Evolutionary conservation across 2,329 filamentous ascomycete species (phyloP).

Genomic region (Balansia obtecta): DNA sequence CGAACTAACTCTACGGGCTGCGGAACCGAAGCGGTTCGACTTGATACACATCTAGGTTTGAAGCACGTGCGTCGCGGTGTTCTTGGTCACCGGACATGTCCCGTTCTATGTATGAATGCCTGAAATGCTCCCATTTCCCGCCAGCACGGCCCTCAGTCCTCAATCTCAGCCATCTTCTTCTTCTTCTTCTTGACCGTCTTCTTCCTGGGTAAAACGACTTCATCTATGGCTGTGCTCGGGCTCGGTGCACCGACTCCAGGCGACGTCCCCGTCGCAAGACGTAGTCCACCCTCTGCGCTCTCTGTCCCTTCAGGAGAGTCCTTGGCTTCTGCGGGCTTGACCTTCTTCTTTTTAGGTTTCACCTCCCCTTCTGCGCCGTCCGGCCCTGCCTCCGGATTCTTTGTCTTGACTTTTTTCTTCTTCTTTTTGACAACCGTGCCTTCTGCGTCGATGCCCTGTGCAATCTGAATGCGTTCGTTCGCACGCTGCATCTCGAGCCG

Average conservation of each 20-base stretch:
- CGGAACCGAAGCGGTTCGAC: too few relatives aligned
- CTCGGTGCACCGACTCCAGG: background rate
- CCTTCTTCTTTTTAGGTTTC: slow-evolving; percentile 31
- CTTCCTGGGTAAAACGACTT: slow-evolving; percentile 27
- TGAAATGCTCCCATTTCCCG: background rate
- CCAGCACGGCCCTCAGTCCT: slow-evolving; percentile 8
- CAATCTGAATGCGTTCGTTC: slow-evolving; percentile 61
- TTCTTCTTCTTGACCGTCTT: slow-evolving; percentile 29
- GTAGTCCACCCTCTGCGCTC: background rate
- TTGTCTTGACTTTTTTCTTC: slow-evolving; percentile 27
- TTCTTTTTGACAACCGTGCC: slow-evolving; percentile 54
- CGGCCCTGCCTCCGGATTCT: slow-evolving; percentile 15
- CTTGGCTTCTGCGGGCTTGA: background rate
- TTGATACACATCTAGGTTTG: too few relatives aligned
- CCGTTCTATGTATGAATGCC: background rate
- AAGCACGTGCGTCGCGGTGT: background rate
- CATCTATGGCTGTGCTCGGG: slow-evolving; percentile 2
- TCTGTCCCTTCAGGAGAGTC: background rate
- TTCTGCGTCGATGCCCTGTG: slow-evolving; percentile 53
- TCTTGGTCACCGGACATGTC: background rate
- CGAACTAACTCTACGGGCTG: too few relatives aligned
- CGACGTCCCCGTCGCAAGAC: background rate
- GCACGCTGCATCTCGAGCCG: slow-evolving; percentile 81
- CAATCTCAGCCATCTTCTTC: slow-evolving; percentile 19
- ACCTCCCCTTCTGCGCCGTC: slow-evolving; percentile 16